These are phyloP conservation scores for Pyricularia sp. DNA, from an alignment of 2,329 filamentous ascomycete genomes.

Conservation along the genomic window DNA sequence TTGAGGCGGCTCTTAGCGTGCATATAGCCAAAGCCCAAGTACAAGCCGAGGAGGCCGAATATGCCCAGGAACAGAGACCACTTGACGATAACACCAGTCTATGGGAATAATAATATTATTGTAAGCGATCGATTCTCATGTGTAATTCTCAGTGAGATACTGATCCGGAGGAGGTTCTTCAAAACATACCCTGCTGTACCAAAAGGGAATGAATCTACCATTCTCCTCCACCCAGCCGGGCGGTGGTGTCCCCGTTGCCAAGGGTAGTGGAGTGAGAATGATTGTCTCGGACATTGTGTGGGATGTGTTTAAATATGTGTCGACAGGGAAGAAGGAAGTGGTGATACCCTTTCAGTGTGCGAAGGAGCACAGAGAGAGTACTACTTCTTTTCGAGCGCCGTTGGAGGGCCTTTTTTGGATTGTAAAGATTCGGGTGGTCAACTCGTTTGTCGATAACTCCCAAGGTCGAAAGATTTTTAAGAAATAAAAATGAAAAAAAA, in stretches of 20 bases:
- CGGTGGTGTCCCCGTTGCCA: background rate
- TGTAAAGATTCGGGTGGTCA: background rate
- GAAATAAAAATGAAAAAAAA: background rate
- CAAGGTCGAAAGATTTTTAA: background rate
- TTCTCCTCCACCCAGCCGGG: slow-evolving; percentile 17
- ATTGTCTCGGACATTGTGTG: background rate
- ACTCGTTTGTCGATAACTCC: background rate
- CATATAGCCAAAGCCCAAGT: slow-evolving; percentile 57
- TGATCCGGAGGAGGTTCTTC: background rate
- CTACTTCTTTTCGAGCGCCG: background rate
- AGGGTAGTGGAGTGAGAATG: background rate
- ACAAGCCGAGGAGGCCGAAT: slow-evolving; percentile 46
- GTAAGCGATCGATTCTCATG: background rate
- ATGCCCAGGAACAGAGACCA: slow-evolving; percentile 60
- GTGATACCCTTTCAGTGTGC: background rate
- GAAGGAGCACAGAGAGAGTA: background rate
- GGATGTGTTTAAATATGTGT: background rate
- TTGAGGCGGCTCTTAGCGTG: slow-evolving; percentile 60
- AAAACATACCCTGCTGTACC: slow-evolving; percentile 26
- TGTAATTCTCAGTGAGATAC: background rate
- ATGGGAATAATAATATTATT: background rate
- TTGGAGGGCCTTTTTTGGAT: background rate
- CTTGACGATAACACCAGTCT: slow-evolving; percentile 59
- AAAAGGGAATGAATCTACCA: slow-evolving; percentile 22
- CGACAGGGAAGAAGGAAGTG: background rate